phyloP scores from a whole-genome alignment of 306 rosid genomes.

The Vigna reflexopilosa region DNA sequence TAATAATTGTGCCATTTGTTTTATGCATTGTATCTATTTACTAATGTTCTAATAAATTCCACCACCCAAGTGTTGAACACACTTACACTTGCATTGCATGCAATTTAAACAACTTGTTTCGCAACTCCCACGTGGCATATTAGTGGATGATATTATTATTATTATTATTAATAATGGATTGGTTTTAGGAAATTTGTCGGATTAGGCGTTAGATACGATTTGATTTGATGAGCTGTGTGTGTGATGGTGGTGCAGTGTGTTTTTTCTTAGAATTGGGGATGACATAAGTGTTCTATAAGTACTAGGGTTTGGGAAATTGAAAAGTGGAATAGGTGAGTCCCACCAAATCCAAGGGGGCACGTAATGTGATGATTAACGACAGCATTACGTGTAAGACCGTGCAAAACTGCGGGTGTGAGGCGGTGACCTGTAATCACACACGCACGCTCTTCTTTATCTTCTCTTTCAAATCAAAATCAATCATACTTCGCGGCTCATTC shows the following conservation, averaged over 20 bases:
- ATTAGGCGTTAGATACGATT: constrained; percentile 50
- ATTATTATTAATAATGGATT: constrained; percentile 29
- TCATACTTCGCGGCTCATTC: not conserved
- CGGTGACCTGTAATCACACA: constrained; percentile 47
- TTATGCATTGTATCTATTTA: constrained; percentile 7
- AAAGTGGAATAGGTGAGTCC: constrained; percentile 54
- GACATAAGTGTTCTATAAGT: not conserved
- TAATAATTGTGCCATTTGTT: constrained; percentile 46
- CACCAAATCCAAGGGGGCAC: constrained; percentile 88
- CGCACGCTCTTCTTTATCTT: constrained; percentile 1
- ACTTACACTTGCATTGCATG: constrained; percentile 51
- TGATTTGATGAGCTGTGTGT: constrained; percentile 22
- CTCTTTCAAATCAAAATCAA: not conserved
- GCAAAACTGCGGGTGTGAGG: constrained; percentile 52
- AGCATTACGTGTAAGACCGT: constrained; percentile 48
- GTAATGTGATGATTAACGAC: constrained; percentile 61
- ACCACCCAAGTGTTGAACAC: constrained; percentile 7
- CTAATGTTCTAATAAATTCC: not conserved
- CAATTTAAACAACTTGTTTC: constrained; percentile 62
- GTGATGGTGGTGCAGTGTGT: too few relatives aligned
- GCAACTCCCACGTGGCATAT: constrained; percentile 74
- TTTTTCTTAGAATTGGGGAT: too few relatives aligned
- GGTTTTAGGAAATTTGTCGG: constrained; percentile 43
- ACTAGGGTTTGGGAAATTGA: constrained; percentile 63
- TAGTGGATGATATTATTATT: constrained; percentile 41